A percentile compares a stretch with the other conserved stretches of the same genome.
phyloP scores from a whole-genome alignment of 2,329 filamentous ascomycete genomes.

The Fusarium musae region DNA sequence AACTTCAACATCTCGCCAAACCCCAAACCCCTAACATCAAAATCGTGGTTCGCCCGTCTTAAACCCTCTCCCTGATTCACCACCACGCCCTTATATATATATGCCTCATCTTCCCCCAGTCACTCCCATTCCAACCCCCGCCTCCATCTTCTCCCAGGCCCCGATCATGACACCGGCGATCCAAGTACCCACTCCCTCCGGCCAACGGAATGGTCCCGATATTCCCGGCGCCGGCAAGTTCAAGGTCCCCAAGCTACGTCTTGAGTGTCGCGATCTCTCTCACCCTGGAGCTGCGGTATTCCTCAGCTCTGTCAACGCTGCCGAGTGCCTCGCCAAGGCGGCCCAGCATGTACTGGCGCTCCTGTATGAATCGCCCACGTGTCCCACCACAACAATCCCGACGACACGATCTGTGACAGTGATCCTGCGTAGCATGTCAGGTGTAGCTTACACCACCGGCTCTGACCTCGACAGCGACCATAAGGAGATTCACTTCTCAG shows the following conservation, averaged over 20 bases:
- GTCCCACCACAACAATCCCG: slow-evolving; percentile 57
- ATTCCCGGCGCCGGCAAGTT: slow-evolving; percentile 46
- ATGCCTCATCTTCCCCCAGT: slow-evolving; percentile 42
- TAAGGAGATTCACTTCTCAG: slow-evolving; percentile 92
- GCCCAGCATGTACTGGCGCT: slow-evolving; percentile 75
- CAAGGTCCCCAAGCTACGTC: slow-evolving; percentile 65
- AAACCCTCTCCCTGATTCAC: not conserved
- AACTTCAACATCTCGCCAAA: not conserved
- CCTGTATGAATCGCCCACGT: slow-evolving; percentile 70
- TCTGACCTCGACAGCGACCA: slow-evolving; percentile 83
- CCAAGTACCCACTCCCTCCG: slow-evolving; percentile 32
- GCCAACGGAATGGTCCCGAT: slow-evolving; percentile 25
- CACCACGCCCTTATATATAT: slow-evolving; percentile 27
- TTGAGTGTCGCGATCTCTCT: slow-evolving; percentile 67
- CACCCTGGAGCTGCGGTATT: slow-evolving; percentile 74
- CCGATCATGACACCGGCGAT: slow-evolving; percentile 46
- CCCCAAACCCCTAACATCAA: not conserved
- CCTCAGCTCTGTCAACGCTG: slow-evolving; percentile 71
- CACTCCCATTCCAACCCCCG: slow-evolving; percentile 39
- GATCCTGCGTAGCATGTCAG: slow-evolving; percentile 80
- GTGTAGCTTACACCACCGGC: slow-evolving; percentile 90
- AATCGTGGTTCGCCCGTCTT: not conserved
- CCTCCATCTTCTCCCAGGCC: slow-evolving; percentile 35
- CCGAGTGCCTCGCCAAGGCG: slow-evolving; percentile 69
- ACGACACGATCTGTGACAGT: slow-evolving; percentile 88